These are phyloP conservation scores for Suhomyces pyralidae DNA, from an alignment of 805 yeast genomes.

Conservation along the genomic window DNA sequence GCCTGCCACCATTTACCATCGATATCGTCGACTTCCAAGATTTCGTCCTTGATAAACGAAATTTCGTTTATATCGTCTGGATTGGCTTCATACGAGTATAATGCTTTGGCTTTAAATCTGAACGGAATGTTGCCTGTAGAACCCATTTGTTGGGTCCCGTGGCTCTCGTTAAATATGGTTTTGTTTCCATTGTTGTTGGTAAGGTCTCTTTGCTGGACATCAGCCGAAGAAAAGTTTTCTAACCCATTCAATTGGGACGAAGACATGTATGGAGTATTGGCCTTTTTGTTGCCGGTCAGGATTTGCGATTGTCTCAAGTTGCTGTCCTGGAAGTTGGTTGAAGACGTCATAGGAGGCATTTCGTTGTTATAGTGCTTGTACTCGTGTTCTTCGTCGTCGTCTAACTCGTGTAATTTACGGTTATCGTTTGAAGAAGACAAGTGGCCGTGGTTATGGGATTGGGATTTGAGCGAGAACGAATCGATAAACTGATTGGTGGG, in stretches of 20 bases:
- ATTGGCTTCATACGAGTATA: slow-evolving; percentile 83
- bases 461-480: slow-evolving; percentile 64
- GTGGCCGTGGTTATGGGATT: slow-evolving; percentile 33
- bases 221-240: slow-evolving; percentile 48
- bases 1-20: slow-evolving; percentile 99
- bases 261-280: slow-evolving; percentile 39
- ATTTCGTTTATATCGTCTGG: slow-evolving; percentile 92
- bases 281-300: slow-evolving; percentile 27
- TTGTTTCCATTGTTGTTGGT: slow-evolving; percentile 24
- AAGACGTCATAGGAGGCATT: slow-evolving; percentile 13
- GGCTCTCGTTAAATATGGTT: slow-evolving; percentile 23
- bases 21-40: slow-evolving; percentile 87
- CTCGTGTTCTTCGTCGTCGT: slow-evolving; percentile 23
- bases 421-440: slow-evolving; percentile 20
- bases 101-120: slow-evolving; percentile 82
- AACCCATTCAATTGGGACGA: slow-evolving; percentile 60
- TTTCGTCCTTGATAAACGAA: slow-evolving; percentile 85
- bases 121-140: slow-evolving; percentile 39
- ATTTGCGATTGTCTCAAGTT: slow-evolving; percentile 37
- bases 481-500: slow-evolving; percentile 83
- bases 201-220: slow-evolving; percentile 30
- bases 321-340: slow-evolving; percentile 25
- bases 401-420: slow-evolving; percentile 10
- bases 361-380: slow-evolving; percentile 17
- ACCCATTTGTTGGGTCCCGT: slow-evolving; percentile 9